Conservation (phyloP, 129 eudicot genomes). For the Flaveria brownii region DNA sequence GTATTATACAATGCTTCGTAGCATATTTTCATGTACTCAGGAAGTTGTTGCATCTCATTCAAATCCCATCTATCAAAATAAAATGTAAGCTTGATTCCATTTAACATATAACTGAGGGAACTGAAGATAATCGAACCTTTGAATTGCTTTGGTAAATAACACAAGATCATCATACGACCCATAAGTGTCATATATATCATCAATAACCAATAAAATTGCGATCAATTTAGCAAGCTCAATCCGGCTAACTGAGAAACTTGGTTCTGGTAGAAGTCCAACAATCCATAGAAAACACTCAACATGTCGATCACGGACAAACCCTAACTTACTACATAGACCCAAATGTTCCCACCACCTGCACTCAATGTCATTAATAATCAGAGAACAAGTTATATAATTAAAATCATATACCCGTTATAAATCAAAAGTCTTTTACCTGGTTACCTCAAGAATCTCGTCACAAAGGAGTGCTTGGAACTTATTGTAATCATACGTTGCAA, state of each 20-base stretch:
- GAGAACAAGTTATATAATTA: background rate
- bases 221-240: constrained; percentile 48
- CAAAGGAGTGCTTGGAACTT: constrained; percentile 47
- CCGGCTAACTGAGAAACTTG: constrained; percentile 35
- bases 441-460: constrained; percentile 45
- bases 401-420: background rate
- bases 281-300: constrained; percentile 56
- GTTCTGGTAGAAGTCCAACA: constrained; percentile 47
- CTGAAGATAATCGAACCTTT: constrained; percentile 35
- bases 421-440: constrained; percentile 31
- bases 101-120: background rate
- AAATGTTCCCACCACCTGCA: constrained; percentile 60
- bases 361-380: background rate
- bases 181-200: constrained; percentile 56
- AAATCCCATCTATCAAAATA: constrained; percentile 51
- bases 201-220: constrained; percentile 46
- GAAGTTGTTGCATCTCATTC: constrained; percentile 42
- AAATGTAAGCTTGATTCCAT: background rate
- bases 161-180: constrained; percentile 54
- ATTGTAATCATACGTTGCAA: constrained; percentile 55
- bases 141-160: constrained; percentile 53
- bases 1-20: constrained; percentile 47
- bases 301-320: constrained; percentile 48
- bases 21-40: constrained; percentile 60
- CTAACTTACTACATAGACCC: constrained; percentile 41